phyloP scores from a whole-genome alignment of 306 rosid genomes.

The Elaeagnus macrophylla region DNA sequence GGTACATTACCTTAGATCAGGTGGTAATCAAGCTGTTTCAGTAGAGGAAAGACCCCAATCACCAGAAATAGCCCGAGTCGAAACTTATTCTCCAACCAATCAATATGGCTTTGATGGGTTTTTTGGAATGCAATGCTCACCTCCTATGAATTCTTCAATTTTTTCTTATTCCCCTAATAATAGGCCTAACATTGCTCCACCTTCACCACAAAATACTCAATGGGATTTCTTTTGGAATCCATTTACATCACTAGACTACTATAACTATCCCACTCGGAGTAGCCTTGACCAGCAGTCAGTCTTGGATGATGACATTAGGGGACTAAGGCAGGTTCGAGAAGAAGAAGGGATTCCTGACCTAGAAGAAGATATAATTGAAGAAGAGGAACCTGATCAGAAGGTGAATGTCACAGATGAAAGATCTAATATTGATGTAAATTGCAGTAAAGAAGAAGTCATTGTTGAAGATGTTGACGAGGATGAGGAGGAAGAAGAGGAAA shows the following conservation, averaged over 20 bases:
- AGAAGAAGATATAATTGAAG: constrained; percentile 63
- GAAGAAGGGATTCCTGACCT: constrained; percentile 90
- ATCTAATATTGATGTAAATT: constrained; percentile 25
- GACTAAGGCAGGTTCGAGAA: constrained; percentile 63
- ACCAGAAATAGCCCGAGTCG: constrained; percentile 59
- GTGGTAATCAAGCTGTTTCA: constrained; percentile 59
- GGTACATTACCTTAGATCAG: constrained; percentile 58
- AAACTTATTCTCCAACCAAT: constrained; percentile 46
- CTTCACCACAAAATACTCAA: constrained; percentile 64
- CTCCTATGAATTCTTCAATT: constrained; percentile 46
- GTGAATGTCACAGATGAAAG: constrained; percentile 38
- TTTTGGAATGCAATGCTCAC: constrained; percentile 50
- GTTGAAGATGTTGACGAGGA: constrained; percentile 61
- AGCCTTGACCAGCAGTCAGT: constrained; percentile 33
- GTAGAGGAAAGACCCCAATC: constrained; percentile 77
- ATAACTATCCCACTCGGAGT: constrained; percentile 49
- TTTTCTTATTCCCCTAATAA: constrained; percentile 58
- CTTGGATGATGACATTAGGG: constrained; percentile 60
- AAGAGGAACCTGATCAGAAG: constrained; percentile 33
- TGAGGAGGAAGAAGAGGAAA: constrained; percentile 32
- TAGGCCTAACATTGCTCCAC: constrained; percentile 52
- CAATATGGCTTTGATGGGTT: constrained; percentile 54
- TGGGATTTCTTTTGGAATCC: constrained; percentile 98
- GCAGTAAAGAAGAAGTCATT: constrained; percentile 41
- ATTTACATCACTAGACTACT: constrained; percentile 69